These are phyloP conservation scores for Solanum piurae DNA, from an alignment of 257 asterid genomes.

Conservation along the genomic window DNA sequence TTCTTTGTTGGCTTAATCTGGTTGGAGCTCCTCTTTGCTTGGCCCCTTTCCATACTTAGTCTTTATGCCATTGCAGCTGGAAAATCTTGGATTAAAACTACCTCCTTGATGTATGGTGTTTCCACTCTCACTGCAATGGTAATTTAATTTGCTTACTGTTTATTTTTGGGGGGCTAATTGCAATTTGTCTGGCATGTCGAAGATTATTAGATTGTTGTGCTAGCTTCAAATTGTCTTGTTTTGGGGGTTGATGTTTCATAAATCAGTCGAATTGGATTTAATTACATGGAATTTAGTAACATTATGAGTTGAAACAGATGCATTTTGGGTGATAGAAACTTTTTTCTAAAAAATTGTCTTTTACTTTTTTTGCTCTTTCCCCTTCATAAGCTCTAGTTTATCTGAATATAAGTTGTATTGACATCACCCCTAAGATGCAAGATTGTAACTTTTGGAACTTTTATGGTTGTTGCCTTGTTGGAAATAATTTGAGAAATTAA, in stretches of 20 bases:
- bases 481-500: background rate
- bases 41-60: conserved; percentile 66
- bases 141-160: background rate
- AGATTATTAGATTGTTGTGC: background rate
- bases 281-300: background rate
- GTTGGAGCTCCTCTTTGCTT: conserved; percentile 74
- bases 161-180: background rate
- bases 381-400: background rate
- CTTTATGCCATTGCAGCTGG: conserved; percentile 59
- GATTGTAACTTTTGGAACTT: background rate
- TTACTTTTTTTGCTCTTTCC: background rate
- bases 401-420: background rate
- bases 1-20: conserved; percentile 77
- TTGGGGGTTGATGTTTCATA: background rate
- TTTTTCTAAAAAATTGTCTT: background rate
- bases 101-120: conserved; percentile 77
- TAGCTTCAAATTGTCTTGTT: background rate
- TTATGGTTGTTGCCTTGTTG: background rate
- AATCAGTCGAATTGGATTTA: background rate
- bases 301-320: background rate
- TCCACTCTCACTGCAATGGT: conserved; percentile 67
- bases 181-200: background rate
- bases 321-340: background rate
- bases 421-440: background rate
- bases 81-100: conserved; percentile 68